Percentiles rank a stretch among this genome's conserved stretches.
Conservation (phyloP, 2,329 filamentous ascomycete genomes). For the Chaetoscypha palmicola region DNA sequence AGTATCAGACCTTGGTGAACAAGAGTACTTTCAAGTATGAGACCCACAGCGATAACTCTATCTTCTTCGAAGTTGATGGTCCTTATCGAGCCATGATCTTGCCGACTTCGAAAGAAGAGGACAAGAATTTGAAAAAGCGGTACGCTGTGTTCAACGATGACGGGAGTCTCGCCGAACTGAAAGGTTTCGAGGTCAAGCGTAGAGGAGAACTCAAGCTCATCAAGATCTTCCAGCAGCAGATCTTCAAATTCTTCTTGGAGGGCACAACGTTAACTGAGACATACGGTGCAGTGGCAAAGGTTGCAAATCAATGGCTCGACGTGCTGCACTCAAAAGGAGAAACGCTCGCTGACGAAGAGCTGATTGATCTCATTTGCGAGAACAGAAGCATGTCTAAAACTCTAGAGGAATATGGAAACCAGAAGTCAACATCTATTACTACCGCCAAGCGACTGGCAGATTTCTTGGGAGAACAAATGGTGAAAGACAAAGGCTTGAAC, state of each 20-base stretch:
- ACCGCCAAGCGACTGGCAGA: slow-evolving; percentile 92
- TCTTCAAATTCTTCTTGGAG: slow-evolving; percentile 98
- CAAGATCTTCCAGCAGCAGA: slow-evolving; percentile 98
- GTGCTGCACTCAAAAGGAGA: slow-evolving; percentile 83
- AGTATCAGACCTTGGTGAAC: slow-evolving; percentile 87
- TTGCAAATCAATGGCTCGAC: slow-evolving; percentile 94
- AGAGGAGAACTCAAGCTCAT: slow-evolving; percentile 97
- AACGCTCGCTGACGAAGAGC: slow-evolving; percentile 88
- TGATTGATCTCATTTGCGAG: slow-evolving; percentile 99
- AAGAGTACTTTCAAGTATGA: slow-evolving; percentile 79
- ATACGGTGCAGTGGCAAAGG: slow-evolving; percentile 84
- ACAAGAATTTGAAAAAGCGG: slow-evolving; percentile 98
- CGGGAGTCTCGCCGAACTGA: slow-evolving; percentile 87
- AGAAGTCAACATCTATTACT: slow-evolving; percentile 99
- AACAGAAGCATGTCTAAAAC: slow-evolving; percentile 98
- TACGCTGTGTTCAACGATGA: slow-evolving; percentile 99
- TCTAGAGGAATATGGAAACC: slow-evolving; percentile 86
- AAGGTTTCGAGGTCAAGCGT: slow-evolving; percentile 96
- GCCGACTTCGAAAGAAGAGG: slow-evolving; percentile 95
- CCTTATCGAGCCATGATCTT: slow-evolving; percentile 97
- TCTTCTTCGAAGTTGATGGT: slow-evolving; percentile 98
- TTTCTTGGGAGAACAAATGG: slow-evolving; percentile 96
- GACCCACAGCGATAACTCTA: slow-evolving; percentile 96
- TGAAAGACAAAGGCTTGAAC: slow-evolving; percentile 97
- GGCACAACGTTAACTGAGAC: slow-evolving; percentile 81